These are phyloP conservation scores for Apiospora aurea DNA, from an alignment of 2,329 filamentous ascomycete species.

Conservation along the genomic window DNA sequence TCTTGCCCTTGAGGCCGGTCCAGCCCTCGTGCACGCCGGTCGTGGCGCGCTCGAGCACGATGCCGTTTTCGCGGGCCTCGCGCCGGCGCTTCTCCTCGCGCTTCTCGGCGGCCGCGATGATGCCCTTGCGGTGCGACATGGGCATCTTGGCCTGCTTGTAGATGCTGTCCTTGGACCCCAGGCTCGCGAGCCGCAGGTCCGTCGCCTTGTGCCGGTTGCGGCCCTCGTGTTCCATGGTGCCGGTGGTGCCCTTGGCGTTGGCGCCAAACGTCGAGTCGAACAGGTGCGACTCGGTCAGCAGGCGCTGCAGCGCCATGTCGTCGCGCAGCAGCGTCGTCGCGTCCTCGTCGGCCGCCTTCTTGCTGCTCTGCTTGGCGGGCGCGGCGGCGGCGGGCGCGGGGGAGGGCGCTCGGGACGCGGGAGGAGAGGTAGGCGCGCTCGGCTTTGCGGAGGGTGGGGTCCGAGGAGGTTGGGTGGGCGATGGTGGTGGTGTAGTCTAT, in stretches of 20 bases:
- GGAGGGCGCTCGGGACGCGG: slow-evolving; percentile 50
- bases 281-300: slow-evolving; percentile 91
- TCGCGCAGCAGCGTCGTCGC: slow-evolving; percentile 80
- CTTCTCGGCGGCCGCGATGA: slow-evolving; percentile 68
- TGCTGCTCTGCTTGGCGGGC: slow-evolving; percentile 30
- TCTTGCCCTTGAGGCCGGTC: slow-evolving; percentile 30
- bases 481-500: slow-evolving; percentile 62
- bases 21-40: slow-evolving; percentile 36
- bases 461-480: slow-evolving; percentile 42
- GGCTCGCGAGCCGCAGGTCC: slow-evolving; percentile 81
- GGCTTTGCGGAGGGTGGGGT: slow-evolving; percentile 69
- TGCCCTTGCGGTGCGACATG: slow-evolving; percentile 85
- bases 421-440: slow-evolving; percentile 74
- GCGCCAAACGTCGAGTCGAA: slow-evolving; percentile 62
- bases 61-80: slow-evolving; percentile 88
- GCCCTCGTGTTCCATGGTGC: slow-evolving; percentile 55
- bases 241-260: slow-evolving; percentile 32
- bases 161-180: slow-evolving; percentile 80
- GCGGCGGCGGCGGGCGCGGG: slow-evolving; percentile 32
- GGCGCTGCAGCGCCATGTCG: slow-evolving; percentile 88
- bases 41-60: slow-evolving; percentile 75
- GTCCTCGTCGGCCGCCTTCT: slow-evolving; percentile 58
- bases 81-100: slow-evolving; percentile 75
- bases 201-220: slow-evolving; percentile 81
- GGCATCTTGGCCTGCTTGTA: slow-evolving; percentile 88